Percentiles rank a stretch among this genome's conserved stretches.
phyloP scores from a whole-genome alignment of 306 rosid species.

The Casuarina cunninghamiana region DNA sequence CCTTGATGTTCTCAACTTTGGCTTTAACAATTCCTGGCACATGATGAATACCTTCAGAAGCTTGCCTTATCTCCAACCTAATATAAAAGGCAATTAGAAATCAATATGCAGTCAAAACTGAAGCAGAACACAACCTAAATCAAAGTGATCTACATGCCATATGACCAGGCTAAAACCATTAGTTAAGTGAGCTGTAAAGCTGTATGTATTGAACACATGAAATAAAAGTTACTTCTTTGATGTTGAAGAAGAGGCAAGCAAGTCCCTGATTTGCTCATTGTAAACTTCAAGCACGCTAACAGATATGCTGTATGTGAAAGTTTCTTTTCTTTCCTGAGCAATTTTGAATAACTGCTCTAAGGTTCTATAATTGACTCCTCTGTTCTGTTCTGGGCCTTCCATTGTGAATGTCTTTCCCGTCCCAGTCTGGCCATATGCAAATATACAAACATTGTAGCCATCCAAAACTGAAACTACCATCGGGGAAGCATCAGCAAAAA shows the following conservation, averaged over 20 bases:
- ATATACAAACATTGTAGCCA: constrained; percentile 66
- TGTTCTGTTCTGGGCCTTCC: constrained; percentile 75
- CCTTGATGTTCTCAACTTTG: constrained; percentile 53
- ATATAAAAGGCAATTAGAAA: constrained; percentile 13
- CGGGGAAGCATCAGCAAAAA: constrained; percentile 55
- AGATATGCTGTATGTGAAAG: constrained; percentile 57
- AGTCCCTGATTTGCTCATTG: constrained; percentile 88
- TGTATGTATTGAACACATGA: constrained; percentile 11
- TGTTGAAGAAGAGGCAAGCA: constrained; percentile 59
- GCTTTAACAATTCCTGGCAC: constrained; percentile 87
- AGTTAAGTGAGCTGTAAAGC: neutral
- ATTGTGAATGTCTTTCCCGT: constrained; percentile 74
- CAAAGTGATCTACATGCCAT: neutral
- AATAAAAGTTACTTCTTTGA: constrained; percentile 60
- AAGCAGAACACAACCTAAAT: neutral
- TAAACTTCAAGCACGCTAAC: constrained; percentile 92
- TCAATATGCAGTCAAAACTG: neutral
- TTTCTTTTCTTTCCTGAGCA: constrained; percentile 64
- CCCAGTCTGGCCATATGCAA: constrained; percentile 76
- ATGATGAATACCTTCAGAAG: constrained; percentile 70
- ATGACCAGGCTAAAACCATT: neutral
- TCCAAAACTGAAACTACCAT: constrained; percentile 57
- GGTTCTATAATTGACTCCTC: constrained; percentile 88
- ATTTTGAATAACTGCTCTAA: constrained; percentile 70
- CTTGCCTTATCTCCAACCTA: constrained; percentile 90